A percentile compares a stretch with the other conserved stretches of the same genome.
Evolutionary conservation across 371 early-diverging fungal species (phyloP).

Genomic region (Fennellomyces sp.): DNA sequence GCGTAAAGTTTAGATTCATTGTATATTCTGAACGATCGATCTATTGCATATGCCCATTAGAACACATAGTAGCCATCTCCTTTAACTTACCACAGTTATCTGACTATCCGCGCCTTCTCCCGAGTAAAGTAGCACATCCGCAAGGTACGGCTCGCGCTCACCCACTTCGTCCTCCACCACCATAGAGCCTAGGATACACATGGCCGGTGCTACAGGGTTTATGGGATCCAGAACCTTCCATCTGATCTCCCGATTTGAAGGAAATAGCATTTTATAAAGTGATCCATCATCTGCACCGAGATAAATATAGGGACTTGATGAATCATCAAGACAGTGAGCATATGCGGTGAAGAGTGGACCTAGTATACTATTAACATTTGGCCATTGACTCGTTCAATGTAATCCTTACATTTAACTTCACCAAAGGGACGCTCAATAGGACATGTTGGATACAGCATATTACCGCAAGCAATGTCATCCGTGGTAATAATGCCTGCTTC

Average conservation of each 20-base stretch:
- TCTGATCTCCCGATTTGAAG: constrained; percentile 8
- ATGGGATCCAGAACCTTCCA: constrained; percentile 20
- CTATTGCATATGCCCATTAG: too few relatives aligned
- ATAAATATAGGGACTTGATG: constrained; percentile 16
- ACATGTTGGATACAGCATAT: constrained; percentile 32
- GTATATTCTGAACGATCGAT: background rate
- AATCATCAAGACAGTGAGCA: constrained; percentile 6
- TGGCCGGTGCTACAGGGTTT: constrained; percentile 29
- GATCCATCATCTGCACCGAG: constrained; percentile 38
- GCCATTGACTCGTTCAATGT: background rate
- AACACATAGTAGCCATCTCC: background rate
- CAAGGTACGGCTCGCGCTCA: background rate
- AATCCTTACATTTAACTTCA: constrained; percentile 23
- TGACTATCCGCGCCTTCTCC: constrained; percentile 46
- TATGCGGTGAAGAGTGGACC: constrained; percentile 39
- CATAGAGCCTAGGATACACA: constrained; percentile 31
- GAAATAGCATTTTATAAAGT: constrained; percentile 21
- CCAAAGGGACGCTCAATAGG: constrained; percentile 23
- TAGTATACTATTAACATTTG: too few relatives aligned
- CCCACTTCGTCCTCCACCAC: background rate
- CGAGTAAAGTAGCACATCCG: constrained; percentile 26
- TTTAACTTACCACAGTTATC: constrained; percentile 29
- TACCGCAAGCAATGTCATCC: constrained; percentile 33
- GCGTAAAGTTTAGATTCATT: background rate
- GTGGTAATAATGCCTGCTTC: constrained; percentile 9